A percentile compares a stretch with the other conserved stretches of the same genome.
phyloP scores from a whole-genome alignment of 2,329 filamentous ascomycete genomes.

The Fusarium drepaniforme region DNA sequence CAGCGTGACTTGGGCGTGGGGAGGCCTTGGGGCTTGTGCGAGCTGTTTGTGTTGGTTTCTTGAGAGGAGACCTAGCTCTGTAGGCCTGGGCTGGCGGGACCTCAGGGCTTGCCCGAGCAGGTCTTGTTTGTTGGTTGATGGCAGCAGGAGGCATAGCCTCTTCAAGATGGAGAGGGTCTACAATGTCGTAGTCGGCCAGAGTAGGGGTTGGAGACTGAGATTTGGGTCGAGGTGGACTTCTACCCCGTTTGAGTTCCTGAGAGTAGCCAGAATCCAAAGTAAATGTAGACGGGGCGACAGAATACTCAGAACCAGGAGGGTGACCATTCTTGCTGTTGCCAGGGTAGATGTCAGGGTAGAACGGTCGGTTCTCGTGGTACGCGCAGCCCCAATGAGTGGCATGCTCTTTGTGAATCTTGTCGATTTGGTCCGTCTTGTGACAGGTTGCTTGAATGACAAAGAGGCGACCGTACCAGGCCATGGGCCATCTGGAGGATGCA shows the following conservation, averaged over 20 bases:
- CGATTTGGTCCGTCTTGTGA: not conserved
- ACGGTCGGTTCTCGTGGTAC: not conserved
- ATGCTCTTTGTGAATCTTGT: not conserved
- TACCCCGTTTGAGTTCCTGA: not conserved
- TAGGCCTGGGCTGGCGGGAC: not conserved
- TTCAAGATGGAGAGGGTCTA: not conserved
- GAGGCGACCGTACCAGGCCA: not conserved
- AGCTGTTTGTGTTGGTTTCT: not conserved
- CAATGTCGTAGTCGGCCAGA: not conserved
- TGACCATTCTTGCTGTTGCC: not conserved
- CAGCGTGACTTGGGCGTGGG: not conserved
- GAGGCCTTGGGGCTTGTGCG: not conserved
- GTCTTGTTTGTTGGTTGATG: not conserved
- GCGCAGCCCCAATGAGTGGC: not conserved
- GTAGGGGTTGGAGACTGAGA: not conserved
- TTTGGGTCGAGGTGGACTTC: not conserved
- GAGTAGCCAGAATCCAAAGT: not conserved
- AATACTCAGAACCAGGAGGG: not conserved
- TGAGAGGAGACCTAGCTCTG: not conserved
- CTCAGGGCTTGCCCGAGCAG: not conserved
- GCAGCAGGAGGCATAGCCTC: not conserved
- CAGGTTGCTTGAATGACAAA: not conserved
- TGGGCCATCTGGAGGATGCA: not conserved
- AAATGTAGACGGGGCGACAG: not conserved
- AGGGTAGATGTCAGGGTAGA: not conserved